Base-by-base conservation (phyloP, 148 eudicot species). In the Fagopyrum tataricum region DNA sequence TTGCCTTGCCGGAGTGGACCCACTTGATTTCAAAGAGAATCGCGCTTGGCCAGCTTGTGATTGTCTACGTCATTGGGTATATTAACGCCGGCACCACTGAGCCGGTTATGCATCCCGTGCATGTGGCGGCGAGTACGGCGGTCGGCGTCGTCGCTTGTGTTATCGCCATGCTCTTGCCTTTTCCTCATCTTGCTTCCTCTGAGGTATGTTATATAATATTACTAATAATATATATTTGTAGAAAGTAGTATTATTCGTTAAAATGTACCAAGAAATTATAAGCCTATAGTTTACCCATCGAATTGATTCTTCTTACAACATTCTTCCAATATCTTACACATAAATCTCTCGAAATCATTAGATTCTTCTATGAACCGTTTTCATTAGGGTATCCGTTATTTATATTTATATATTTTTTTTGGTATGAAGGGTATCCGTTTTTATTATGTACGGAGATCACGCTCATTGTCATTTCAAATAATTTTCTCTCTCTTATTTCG, bases 71-170 rank as follows among this genome's bases (percentile, higher is more conserved):
- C 10, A 9, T 87, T 26, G 96, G 83, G 1, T 91, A 48, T 43
- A 79, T 82, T 4, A 81, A 84, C 39, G 91, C 82, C 44, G 81
- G 43, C 4, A 31, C 67, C 0, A 81, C 79, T 42, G 80, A 87
- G 68, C 75, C 91, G 12, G 53, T 91, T 11, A 87, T 87, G 96
- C 96, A 91, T 49, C 93, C 93, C n/a, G 41, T 91, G 7, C 93
- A 79, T 75, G 88, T 91, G 44, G 93, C 89, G 4, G 87, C 87
- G 31, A 87, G 93, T 75, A 91, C 96, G 6, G 93, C 88, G 9
- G 66, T 87, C 56, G 96, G 96, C n/a, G 91, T 84, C 2, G 24
- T 84, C 67, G 89, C 93, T 73, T 84, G 91, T 80, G 82, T 91
- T 41, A 26, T 87, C n/a, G 93, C 93, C 46, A 37, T 91, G 81